These are phyloP conservation scores for Talaromyces liani DNA, from an alignment of 495 filamentous ascomycete genomes.

Conservation along the genomic window DNA sequence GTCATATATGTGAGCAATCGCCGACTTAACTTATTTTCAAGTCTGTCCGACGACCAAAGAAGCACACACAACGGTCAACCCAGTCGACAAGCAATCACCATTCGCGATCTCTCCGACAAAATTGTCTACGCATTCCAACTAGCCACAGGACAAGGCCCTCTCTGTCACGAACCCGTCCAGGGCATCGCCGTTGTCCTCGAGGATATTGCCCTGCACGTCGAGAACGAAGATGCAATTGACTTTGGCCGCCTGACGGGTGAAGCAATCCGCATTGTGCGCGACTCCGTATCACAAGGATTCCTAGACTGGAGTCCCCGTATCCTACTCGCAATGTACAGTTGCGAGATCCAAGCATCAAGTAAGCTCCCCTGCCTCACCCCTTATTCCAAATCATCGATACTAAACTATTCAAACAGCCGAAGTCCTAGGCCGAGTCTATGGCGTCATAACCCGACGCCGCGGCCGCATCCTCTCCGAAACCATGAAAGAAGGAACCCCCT, in stretches of 20 bases:
- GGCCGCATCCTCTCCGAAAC: constrained; percentile 83
- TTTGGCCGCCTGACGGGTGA: constrained; percentile 85
- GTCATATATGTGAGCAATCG: neutral
- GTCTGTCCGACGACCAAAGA: constrained; percentile 8
- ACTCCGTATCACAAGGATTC: constrained; percentile 81
- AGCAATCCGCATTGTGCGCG: constrained; percentile 77
- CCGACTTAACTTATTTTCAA: neutral
- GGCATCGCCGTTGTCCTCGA: constrained; percentile 90
- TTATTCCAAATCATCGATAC: neutral
- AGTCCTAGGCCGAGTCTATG: constrained; percentile 91
- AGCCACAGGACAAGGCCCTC: constrained; percentile 77
- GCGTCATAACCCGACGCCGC: constrained; percentile 82
- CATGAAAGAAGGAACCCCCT: constrained; percentile 91
- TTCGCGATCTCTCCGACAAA: constrained; percentile 79
- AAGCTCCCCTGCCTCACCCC: constrained; percentile 22
- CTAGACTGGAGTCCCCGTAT: constrained; percentile 92
- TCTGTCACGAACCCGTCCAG: constrained; percentile 91
- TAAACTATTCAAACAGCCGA: constrained; percentile 50
- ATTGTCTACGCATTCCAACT: constrained; percentile 91
- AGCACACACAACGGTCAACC: constrained; percentile 3
- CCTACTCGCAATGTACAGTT: constrained; percentile 96
- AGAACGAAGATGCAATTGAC: constrained; percentile 56
- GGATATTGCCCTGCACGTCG: constrained; percentile 53
- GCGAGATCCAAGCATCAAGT: constrained; percentile 95
- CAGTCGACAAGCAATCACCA: constrained; percentile 42